Percentiles rank a stretch among this genome's conserved stretches.
Conservation (phyloP, 1,284 basidiomycete species). For the Peniophora sp. region DNA sequence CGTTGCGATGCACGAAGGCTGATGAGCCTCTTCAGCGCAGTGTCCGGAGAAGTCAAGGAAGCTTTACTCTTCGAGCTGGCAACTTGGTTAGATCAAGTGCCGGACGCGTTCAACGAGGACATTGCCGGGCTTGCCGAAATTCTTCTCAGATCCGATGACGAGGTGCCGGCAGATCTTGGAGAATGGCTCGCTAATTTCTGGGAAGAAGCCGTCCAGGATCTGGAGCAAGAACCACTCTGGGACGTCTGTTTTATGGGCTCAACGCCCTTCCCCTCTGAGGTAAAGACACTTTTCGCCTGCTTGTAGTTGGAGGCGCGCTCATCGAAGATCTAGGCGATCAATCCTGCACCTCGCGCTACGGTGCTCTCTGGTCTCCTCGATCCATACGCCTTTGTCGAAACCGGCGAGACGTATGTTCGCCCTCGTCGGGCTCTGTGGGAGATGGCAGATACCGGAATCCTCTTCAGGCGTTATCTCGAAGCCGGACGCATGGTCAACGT, state of each 20-base stretch:
- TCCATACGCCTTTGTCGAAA: conserved; percentile 42
- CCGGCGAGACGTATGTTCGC: conserved; percentile 14
- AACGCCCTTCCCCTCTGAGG: conserved; percentile 58
- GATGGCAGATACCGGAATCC: conserved; percentile 62
- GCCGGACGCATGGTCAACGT: conserved; percentile 74
- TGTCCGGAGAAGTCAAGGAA: no score
- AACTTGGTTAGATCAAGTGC: no score
- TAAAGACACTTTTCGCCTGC: conserved; percentile 15
- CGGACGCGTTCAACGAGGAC: no score
- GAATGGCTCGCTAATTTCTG: not conserved
- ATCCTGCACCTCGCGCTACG: conserved; percentile 56
- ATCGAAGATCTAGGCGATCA: conserved; percentile 40
- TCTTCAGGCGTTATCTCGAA: conserved; percentile 69
- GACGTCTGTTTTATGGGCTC: conserved; percentile 66
- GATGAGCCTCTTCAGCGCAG: no score
- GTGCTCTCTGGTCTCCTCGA: conserved; percentile 52
- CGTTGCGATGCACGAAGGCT: no score
- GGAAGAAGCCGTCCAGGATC: conserved; percentile 27
- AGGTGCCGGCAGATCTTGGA: not conserved
- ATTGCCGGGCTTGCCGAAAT: no score
- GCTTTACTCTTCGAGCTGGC: no score
- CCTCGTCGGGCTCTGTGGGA: conserved; percentile 29
- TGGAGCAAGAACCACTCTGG: conserved; percentile 49
- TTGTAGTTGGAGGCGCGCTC: no score
- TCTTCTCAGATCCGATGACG: not conserved